Evolutionary conservation across 148 eudicot species (phyloP).

Genomic region (Rhododendron mucronatum): DNA sequence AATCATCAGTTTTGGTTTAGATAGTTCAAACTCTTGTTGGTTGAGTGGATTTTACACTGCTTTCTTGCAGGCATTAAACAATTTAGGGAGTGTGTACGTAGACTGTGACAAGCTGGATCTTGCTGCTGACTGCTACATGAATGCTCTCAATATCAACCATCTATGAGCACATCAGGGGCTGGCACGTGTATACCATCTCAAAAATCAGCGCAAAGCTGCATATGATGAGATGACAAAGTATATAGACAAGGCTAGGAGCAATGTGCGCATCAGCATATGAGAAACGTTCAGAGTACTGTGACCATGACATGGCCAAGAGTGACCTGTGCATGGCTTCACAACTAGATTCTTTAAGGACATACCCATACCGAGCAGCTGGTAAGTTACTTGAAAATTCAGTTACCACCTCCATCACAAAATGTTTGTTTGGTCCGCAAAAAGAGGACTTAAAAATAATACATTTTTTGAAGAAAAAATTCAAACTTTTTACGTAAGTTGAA

Average conservation of each 20-base stretch:
- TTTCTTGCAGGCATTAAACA: slow-evolving; percentile 67
- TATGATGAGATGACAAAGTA: slow-evolving; percentile 88
- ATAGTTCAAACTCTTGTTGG: not conserved
- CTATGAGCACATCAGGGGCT: slow-evolving; percentile 90
- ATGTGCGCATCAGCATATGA: slow-evolving; percentile 78
- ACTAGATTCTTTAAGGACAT: slow-evolving; percentile 76
- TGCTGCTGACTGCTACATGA: slow-evolving; percentile 87
- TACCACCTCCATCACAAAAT: no score
- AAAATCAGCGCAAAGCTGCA: slow-evolving; percentile 79
- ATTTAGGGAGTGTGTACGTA: slow-evolving; percentile 80
- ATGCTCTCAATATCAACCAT: slow-evolving; percentile 77
- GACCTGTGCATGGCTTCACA: slow-evolving; percentile 73
- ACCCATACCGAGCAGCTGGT: not conserved
- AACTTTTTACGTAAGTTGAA: no score
- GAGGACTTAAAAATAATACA: no score
- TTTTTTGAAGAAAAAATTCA: no score
- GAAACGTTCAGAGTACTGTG: slow-evolving; percentile 87
- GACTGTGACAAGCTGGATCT: slow-evolving; percentile 84
- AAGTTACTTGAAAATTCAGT: no score
- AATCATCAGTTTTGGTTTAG: not conserved
- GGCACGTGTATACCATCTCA: slow-evolving; percentile 72
- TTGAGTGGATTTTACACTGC: slow-evolving; percentile 6
- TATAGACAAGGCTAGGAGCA: slow-evolving; percentile 72
- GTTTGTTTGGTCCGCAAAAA: no score
- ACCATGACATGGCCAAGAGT: slow-evolving; percentile 76